Conservation (phyloP, 1,284 basidiomycete genomes). For the Irpex sp. region DNA sequence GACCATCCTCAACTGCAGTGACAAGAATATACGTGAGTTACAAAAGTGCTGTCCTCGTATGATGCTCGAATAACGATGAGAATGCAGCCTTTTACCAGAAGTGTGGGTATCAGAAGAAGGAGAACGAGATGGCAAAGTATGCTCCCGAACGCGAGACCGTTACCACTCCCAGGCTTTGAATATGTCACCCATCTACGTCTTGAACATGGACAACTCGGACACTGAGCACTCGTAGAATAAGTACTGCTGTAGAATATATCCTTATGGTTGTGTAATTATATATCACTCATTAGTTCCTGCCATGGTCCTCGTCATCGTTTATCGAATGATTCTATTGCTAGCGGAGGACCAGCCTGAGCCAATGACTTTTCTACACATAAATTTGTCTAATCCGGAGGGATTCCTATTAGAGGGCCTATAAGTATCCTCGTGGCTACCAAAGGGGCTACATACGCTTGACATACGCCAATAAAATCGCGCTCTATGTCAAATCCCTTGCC, state of each 20-base stretch:
- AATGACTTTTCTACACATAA: too few species aligned
- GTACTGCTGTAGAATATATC: not conserved
- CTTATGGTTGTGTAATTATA: not conserved
- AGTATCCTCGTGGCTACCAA: too few species aligned
- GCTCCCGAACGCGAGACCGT: slow-evolving; percentile 13
- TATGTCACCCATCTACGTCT: not conserved
- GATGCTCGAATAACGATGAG: not conserved
- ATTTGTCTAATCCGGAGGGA: too few species aligned
- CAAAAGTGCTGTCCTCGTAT: slow-evolving; percentile 7
- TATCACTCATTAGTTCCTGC: not conserved
- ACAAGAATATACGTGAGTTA: slow-evolving; percentile 84
- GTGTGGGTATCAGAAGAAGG: slow-evolving; percentile 88
- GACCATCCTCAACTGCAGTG: slow-evolving; percentile 94
- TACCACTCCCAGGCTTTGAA: not conserved
- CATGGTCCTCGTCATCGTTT: too few species aligned
- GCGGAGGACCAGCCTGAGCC: too few species aligned
- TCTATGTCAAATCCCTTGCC: too few species aligned
- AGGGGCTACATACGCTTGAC: too few species aligned
- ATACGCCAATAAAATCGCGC: too few species aligned
- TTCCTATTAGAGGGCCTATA: too few species aligned
- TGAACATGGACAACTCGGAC: not conserved
- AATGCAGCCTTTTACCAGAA: slow-evolving; percentile 91
- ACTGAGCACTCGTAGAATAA: not conserved
- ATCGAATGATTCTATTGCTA: too few species aligned
- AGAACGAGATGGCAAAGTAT: slow-evolving; percentile 75